Conservation (phyloP, 371 early-diverging fungal species). For the Mortierella sp. region DNA sequence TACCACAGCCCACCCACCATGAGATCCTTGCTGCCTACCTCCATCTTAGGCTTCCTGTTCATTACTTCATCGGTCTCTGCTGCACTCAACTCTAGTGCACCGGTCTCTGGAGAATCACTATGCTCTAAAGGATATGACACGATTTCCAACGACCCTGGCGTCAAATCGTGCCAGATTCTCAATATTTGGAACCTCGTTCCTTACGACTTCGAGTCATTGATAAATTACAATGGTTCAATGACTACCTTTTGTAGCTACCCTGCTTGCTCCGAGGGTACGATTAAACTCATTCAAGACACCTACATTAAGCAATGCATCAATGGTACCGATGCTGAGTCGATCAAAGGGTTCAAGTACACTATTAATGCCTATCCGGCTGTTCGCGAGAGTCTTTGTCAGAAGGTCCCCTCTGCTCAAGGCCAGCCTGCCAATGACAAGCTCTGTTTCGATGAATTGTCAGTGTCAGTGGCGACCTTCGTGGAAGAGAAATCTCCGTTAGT, state of each 20-base stretch:
- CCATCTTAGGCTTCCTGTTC: conserved; percentile 10
- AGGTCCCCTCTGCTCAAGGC: conserved; percentile 7
- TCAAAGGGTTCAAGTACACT: conserved; percentile 20
- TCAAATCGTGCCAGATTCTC: conserved; percentile 36
- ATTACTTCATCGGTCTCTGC: conserved; percentile 8
- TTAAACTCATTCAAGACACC: conserved; percentile 36
- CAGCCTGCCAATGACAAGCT: conserved; percentile 25
- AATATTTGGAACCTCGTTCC: conserved; percentile 11
- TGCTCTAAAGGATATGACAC: conserved; percentile 18
- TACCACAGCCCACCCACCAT: conserved; percentile 17
- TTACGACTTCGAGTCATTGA: conserved; percentile 9
- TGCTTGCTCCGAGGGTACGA: conserved; percentile 12
- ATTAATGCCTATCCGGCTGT: conserved; percentile 23
- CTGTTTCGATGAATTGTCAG: conserved; percentile 26
- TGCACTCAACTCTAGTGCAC: no score
- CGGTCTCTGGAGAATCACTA: no score
- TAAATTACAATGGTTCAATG: conserved; percentile 26
- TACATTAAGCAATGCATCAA: conserved; percentile 36
- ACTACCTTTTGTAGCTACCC: conserved; percentile 26
- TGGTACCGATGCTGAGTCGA: conserved; percentile 14
- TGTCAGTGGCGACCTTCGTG: conserved; percentile 19
- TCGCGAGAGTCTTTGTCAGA: conserved; percentile 31
- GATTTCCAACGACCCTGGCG: conserved; percentile 25
- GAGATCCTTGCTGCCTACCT: no score
- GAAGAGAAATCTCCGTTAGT: conserved; percentile 19